These are phyloP conservation scores for Pseudoscleropodium purum DNA, from an alignment of 225 moss, liverwort and hornwort species.

Conservation along the genomic window DNA sequence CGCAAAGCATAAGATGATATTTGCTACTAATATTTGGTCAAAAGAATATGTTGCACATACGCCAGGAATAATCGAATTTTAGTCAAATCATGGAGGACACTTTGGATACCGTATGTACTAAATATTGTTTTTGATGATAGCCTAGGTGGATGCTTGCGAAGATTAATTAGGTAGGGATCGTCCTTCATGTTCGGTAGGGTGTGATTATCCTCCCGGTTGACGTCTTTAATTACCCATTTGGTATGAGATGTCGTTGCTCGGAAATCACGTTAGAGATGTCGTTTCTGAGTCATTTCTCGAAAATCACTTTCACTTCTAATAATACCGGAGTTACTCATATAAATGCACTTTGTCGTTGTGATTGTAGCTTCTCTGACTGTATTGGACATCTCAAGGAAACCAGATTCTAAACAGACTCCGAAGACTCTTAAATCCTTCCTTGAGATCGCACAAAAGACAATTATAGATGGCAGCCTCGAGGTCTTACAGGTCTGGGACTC, in stretches of 20 bases:
- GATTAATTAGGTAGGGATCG: not conserved
- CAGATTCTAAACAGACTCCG: conserved; percentile 12
- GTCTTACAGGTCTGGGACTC: conserved; percentile 37
- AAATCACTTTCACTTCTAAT: not conserved
- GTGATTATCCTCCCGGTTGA: not conserved
- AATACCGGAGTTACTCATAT: not conserved
- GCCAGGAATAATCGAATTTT: not conserved
- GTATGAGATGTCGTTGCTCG: not conserved
- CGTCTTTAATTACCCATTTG: not conserved
- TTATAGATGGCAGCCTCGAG: conserved; percentile 47
- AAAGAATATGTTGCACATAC: not conserved
- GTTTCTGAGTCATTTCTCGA: not conserved
- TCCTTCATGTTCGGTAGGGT: not conserved
- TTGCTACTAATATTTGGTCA: not conserved
- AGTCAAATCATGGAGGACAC: not conserved
- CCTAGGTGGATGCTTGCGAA: not conserved
- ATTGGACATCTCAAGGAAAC: conserved; percentile 9
- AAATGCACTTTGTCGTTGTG: not conserved
- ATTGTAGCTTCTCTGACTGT: conserved; percentile 22
- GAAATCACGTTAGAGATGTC: not conserved
- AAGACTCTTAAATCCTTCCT: conserved; percentile 35
- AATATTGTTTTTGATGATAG: not conserved
- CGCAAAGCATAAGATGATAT: not conserved
- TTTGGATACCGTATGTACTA: not conserved
- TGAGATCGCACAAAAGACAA: conserved; percentile 40